Evolutionary conservation across 306 rosid species (phyloP), one percentile per base, ranked within the genome.

Genomic region (Myrica gale): DNA sequence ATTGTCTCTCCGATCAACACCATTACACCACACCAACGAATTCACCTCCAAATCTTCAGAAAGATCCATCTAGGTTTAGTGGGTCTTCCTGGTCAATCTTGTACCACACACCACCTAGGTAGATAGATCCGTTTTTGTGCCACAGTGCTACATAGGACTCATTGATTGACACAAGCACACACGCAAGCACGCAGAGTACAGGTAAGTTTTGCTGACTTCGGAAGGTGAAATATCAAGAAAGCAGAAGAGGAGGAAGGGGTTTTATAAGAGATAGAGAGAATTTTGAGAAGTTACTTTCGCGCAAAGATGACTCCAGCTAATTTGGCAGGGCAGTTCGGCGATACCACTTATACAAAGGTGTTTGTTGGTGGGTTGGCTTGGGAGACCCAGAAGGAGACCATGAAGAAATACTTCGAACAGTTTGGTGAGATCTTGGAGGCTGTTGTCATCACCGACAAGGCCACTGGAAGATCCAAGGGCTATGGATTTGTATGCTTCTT

Each of bases 371-470:
- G 99, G 2, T 84, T 95, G 87, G 99, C 99, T 71, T 95, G 99
- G 99, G 99, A 95, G 74, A 95, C 99, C 52, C 99, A 95, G 76
- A 95, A 95, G 68, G 99, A 95, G 15, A 95, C 99, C 67, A 95
- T 95, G 99, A 95, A 90, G 90, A 89, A 85, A 45, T 95, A 95
- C 70, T 95, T 95, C 65, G 97, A 95, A 74, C 99, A 95, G 76
- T 95, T 95, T 63, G 99, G 99, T 67, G 99, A 95, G 65, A 95
- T 95, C 93, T 88, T 95, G 96, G 99, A 95, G 79, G 99, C 99
- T 52, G 99, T 95, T 53, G 99, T 95, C 76, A 95, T 95, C 86
- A 90, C 99, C 84, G 99, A 95, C 84, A 95, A 95, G 81, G 92
- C 96, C 76, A 92, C 99, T 1, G 97, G 97, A 53, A 87, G 97